These are phyloP conservation scores for Penicillium digitatum DNA, from an alignment of 2,329 filamentous ascomycete genomes.

Conservation along the genomic window DNA sequence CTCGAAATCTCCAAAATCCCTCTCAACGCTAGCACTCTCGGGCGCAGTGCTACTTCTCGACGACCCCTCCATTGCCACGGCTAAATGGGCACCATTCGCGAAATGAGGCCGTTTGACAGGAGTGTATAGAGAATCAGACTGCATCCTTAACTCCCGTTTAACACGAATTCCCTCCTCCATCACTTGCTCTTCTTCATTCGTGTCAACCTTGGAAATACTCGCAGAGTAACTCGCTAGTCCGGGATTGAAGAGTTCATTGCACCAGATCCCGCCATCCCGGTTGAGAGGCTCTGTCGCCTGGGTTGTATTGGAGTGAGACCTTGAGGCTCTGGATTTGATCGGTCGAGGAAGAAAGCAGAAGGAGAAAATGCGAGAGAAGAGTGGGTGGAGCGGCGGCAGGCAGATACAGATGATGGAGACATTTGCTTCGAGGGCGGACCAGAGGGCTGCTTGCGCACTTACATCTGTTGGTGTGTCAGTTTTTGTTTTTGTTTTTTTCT, in stretches of 20 bases:
- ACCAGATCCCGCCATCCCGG: conserved; percentile 13
- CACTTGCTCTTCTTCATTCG: conserved; percentile 8
- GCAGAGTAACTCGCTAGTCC: conserved; percentile 22
- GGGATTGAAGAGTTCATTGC: conserved; percentile 17
- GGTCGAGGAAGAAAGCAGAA: conserved; percentile 19
- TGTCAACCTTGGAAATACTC: conserved; percentile 24
- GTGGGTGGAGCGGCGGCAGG: conserved; percentile 26
- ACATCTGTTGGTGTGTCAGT: conserved; percentile 11
- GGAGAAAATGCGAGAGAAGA: conserved; percentile 27
- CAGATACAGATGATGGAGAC: conserved; percentile 34
- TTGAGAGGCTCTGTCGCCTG: conserved; percentile 6
- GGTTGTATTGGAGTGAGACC: conserved; percentile 8
- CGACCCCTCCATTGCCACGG: conserved; percentile 6
- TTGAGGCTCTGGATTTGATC: conserved; percentile 12
- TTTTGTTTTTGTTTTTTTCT: neutral
- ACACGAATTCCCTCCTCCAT: conserved; percentile 27
- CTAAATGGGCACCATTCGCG: neutral
- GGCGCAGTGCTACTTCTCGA: neutral
- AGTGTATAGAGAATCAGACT: conserved; percentile 13
- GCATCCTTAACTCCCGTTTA: conserved; percentile 27
- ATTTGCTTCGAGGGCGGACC: conserved; percentile 32
- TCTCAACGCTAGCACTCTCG: conserved; percentile 11
- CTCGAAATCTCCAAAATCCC: conserved; percentile 22
- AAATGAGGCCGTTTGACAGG: neutral
- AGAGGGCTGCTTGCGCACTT: conserved; percentile 26